phyloP scores from a whole-genome alignment of 1,284 basidiomycete species.

The Trametes hirsuta region DNA sequence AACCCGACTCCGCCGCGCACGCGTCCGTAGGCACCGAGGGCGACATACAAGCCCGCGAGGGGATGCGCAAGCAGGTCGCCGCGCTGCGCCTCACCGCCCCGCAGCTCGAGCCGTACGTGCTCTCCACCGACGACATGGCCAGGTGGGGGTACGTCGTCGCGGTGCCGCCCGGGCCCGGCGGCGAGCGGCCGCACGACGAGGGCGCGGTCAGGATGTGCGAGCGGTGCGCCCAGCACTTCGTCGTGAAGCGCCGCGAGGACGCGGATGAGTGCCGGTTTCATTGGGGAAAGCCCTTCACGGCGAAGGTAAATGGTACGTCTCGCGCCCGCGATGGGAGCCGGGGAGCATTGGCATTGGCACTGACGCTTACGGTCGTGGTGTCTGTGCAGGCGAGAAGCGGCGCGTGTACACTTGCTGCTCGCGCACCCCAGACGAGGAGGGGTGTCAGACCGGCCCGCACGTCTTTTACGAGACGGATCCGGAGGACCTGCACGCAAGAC shows the following conservation, averaged over 20 bases:
- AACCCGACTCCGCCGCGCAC: conserved; percentile 65
- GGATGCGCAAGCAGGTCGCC: conserved; percentile 60
- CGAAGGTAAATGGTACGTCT: conserved; percentile 59
- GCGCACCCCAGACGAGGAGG: conserved; percentile 57
- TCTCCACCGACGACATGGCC: conserved; percentile 60
- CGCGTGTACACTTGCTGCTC: conserved; percentile 72
- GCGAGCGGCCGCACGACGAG: conserved; percentile 63
- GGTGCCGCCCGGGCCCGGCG: conserved; percentile 65
- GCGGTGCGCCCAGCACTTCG: conserved; percentile 72
- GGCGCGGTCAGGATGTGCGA: conserved; percentile 77
- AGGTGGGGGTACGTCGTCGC: conserved; percentile 75
- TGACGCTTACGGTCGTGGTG: background rate
- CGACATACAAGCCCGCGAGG: conserved; percentile 60
- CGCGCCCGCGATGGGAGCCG: conserved; percentile 4
- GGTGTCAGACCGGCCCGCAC: conserved; percentile 70
- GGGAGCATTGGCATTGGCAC: background rate
- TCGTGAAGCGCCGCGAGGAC: conserved; percentile 62
- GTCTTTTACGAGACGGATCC: conserved; percentile 79
- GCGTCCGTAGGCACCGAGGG: conserved; percentile 83
- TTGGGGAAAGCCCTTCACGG: conserved; percentile 74
- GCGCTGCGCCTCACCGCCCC: conserved; percentile 58
- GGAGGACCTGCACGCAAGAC: conserved; percentile 72
- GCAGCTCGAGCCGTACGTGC: conserved; percentile 60
- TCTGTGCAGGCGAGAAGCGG: conserved; percentile 59
- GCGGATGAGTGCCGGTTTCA: conserved; percentile 78